A percentile compares a stretch with the other conserved stretches of the same genome.
phyloP scores from a whole-genome alignment of 495 filamentous ascomycete genomes.

The Acidomyces sp. region DNA sequence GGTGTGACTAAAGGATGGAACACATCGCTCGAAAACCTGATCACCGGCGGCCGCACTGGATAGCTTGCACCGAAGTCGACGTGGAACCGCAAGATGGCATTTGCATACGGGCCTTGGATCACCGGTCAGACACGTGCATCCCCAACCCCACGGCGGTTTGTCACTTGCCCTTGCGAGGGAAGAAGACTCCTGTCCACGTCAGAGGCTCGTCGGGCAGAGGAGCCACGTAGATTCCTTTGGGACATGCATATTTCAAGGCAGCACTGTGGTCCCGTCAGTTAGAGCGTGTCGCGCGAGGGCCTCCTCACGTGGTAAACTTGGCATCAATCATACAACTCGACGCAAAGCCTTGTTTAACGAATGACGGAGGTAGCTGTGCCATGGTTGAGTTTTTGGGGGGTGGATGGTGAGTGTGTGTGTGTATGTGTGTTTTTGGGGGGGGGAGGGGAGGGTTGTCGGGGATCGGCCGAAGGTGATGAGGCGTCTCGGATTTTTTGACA shows the following conservation, averaged over 20 bases:
- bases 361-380: neutral
- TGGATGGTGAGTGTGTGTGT: neutral
- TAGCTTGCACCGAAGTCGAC: conserved; percentile 75
- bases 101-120: conserved; percentile 64
- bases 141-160: neutral
- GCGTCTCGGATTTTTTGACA: too few relatives aligned
- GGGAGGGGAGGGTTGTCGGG: too few relatives aligned
- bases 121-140: neutral
- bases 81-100: conserved; percentile 78
- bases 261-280: conserved; percentile 41
- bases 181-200: conserved; percentile 79
- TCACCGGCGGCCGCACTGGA: conserved; percentile 62
- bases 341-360: conserved; percentile 1
- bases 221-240: conserved; percentile 73
- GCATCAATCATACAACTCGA: too few relatives aligned
- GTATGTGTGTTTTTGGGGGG: too few relatives aligned
- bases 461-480: too few relatives aligned
- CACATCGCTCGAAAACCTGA: conserved; percentile 79
- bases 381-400: neutral
- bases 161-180: conserved; percentile 64
- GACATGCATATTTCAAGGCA: conserved; percentile 65
- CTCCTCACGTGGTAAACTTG: too few relatives aligned
- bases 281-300: neutral
- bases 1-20: conserved; percentile 91
- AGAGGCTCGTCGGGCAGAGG: conserved; percentile 67